phyloP scores from a whole-genome alignment of 495 filamentous ascomycete genomes.

The Aspergillus nidulans region DNA sequence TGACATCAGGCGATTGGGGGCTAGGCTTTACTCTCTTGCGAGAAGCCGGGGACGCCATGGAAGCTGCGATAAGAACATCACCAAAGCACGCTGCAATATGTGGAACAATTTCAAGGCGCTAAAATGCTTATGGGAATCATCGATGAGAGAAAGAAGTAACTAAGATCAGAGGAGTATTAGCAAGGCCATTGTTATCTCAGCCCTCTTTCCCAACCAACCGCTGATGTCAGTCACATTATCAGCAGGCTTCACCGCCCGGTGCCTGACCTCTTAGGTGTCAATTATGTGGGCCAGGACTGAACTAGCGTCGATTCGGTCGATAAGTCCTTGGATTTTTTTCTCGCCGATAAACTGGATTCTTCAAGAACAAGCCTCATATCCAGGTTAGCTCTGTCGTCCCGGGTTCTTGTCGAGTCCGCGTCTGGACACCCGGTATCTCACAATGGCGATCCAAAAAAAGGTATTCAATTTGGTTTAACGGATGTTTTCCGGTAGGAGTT shows the following conservation, averaged over 20 bases:
- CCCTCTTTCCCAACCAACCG: not conserved
- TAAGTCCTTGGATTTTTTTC: constrained; percentile 27
- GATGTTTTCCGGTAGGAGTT: not conserved
- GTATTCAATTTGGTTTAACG: constrained; percentile 26
- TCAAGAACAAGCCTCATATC: not conserved
- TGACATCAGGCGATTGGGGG: constrained; percentile 31
- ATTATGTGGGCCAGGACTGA: constrained; percentile 4
- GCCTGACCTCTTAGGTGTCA: constrained; percentile 9
- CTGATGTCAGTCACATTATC: constrained; percentile 29
- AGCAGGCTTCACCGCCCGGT: constrained; percentile 1
- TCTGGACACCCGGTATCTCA: constrained; percentile 21
- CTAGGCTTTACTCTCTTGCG: constrained; percentile 62
- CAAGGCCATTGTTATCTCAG: not conserved
- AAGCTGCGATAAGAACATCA: constrained; percentile 30
- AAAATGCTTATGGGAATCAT: not conserved
- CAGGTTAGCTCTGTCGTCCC: constrained; percentile 13
- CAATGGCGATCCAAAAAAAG: constrained; percentile 98
- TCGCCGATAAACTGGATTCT: constrained; percentile 3
- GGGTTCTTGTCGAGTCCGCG: constrained; percentile 22
- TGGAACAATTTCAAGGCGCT: not conserved
- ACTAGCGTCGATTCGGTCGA: not conserved
- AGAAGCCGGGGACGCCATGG: constrained; percentile 51
- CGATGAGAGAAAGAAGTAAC: constrained; percentile 7
- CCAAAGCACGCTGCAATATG: constrained; percentile 1
- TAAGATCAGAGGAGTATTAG: not conserved